A percentile compares a stretch with the other conserved stretches of the same genome.
Evolutionary conservation across 768 basidiomycete species (phyloP).

Genomic region (Mrakia frigida): DNA sequence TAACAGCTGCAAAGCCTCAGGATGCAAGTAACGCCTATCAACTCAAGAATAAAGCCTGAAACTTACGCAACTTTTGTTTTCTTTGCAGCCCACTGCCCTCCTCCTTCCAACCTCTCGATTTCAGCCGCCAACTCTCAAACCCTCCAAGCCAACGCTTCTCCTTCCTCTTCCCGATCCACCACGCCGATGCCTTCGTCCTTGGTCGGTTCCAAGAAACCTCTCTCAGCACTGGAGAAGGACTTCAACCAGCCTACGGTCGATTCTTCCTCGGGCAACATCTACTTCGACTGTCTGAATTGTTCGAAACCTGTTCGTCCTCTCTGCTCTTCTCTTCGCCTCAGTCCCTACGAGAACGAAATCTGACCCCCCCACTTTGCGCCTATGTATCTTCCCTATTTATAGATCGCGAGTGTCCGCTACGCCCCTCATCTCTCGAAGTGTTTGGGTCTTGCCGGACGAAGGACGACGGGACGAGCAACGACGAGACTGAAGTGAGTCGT

Average conservation of each 20-base stretch:
- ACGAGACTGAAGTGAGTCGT: slow-evolving; percentile 8
- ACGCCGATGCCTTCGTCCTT: not conserved
- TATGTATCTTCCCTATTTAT: too few relatives aligned
- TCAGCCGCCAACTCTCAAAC: not conserved
- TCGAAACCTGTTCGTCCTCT: slow-evolving; percentile 1
- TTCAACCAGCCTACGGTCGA: slow-evolving; percentile 14
- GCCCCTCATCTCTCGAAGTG: slow-evolving; percentile 22
- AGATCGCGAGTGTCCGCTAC: slow-evolving; percentile 8
- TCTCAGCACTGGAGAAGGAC: not conserved
- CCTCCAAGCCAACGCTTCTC: slow-evolving; percentile 3
- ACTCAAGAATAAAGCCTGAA: not conserved
- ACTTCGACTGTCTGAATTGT: slow-evolving; percentile 10
- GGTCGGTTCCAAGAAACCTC: not conserved
- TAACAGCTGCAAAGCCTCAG: slow-evolving; percentile 15
- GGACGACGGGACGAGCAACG: slow-evolving; percentile 9
- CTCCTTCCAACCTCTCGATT: not conserved
- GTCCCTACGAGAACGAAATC: not conserved
- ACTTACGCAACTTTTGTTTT: not conserved
- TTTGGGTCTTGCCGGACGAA: not conserved
- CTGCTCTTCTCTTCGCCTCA: not conserved
- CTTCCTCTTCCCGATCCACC: slow-evolving; percentile 2
- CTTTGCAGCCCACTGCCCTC: not conserved
- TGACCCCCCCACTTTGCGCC: not conserved
- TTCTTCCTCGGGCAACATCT: slow-evolving; percentile 2
- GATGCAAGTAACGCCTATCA: not conserved